A percentile compares a stretch with the other conserved stretches of the same genome.
Conservation (phyloP, 345 rosid genomes). For the Geranium brycei region DNA sequence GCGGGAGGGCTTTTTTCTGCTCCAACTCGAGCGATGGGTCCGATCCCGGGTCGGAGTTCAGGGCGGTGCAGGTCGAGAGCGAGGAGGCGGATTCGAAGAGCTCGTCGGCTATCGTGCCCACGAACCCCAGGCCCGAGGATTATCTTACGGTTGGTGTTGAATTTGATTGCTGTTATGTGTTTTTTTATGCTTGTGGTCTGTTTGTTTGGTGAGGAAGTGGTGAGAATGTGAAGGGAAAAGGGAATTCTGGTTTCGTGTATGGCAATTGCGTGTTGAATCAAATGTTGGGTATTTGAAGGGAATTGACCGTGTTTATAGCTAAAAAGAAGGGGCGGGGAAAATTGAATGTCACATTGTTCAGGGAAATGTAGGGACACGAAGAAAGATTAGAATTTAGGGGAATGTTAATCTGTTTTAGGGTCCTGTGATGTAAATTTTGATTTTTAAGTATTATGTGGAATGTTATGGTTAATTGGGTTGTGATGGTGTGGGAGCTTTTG, state of each 20-base stretch:
- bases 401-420: too few relatives aligned
- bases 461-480: too few relatives aligned
- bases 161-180: neutral
- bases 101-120: constrained; percentile 72
- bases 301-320: too few relatives aligned
- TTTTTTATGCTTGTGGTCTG: neutral
- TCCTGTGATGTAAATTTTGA: neutral
- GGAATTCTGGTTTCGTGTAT: too few relatives aligned
- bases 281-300: too few relatives aligned
- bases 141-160: constrained; percentile 53
- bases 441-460: neutral
- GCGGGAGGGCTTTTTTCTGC: constrained; percentile 49
- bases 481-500: too few relatives aligned
- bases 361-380: too few relatives aligned
- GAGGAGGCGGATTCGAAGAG: constrained; percentile 39
- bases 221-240: neutral
- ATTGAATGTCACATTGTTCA: neutral
- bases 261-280: too few relatives aligned
- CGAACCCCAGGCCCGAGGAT: constrained; percentile 75
- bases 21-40: constrained; percentile 40
- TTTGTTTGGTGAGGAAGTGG: constrained; percentile 2
- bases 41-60: constrained; percentile 13
- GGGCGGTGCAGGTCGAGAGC: constrained; percentile 30
- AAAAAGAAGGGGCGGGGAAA: neutral
- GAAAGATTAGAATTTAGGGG: too few relatives aligned